A percentile compares a stretch with the other conserved stretches of the same genome.
These are phyloP conservation scores for Magnaporthiopsis poae DNA, from an alignment of 2,329 filamentous ascomycete species.

Conservation along the genomic window DNA sequence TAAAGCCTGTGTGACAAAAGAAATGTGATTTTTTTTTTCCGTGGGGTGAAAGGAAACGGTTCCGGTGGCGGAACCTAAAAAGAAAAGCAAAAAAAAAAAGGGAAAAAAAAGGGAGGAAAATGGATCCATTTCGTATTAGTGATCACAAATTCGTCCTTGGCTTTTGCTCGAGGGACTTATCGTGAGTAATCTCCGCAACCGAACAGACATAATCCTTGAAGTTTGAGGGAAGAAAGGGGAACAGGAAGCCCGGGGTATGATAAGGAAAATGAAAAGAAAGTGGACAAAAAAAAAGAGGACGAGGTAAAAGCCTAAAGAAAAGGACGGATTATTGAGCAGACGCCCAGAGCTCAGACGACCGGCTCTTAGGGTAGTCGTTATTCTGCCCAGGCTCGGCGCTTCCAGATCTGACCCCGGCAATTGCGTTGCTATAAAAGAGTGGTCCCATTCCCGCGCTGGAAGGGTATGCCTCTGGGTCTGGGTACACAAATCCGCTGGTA, in stretches of 20 bases:
- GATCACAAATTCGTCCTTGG: neutral
- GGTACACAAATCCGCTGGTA: conserved; percentile 61
- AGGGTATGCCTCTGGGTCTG: conserved; percentile 67
- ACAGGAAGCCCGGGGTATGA: conserved; percentile 4
- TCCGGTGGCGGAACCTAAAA: neutral
- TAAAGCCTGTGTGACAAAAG: neutral
- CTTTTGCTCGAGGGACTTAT: neutral
- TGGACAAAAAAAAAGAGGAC: neutral
- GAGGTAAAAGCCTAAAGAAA: neutral
- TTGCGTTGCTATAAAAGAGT: conserved; percentile 63
- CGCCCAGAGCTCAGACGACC: conserved; percentile 45
- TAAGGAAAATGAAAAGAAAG: conserved; percentile 8
- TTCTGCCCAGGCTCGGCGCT: conserved; percentile 58
- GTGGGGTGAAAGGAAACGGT: neutral
- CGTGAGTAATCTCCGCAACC: neutral
- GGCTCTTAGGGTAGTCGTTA: conserved; percentile 50
- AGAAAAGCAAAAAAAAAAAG: too few relatives aligned
- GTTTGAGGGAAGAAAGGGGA: neutral
- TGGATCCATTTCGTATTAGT: neutral
- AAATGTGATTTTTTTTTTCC: neutral
- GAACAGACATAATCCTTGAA: neutral
- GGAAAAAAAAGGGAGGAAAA: neutral
- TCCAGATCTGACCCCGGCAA: conserved; percentile 57
- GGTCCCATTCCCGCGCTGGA: conserved; percentile 50
- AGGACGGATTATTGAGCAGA: conserved; percentile 29